phyloP scores from a whole-genome alignment of 352 stramenopile species.

The Phytopythium delawarense region DNA sequence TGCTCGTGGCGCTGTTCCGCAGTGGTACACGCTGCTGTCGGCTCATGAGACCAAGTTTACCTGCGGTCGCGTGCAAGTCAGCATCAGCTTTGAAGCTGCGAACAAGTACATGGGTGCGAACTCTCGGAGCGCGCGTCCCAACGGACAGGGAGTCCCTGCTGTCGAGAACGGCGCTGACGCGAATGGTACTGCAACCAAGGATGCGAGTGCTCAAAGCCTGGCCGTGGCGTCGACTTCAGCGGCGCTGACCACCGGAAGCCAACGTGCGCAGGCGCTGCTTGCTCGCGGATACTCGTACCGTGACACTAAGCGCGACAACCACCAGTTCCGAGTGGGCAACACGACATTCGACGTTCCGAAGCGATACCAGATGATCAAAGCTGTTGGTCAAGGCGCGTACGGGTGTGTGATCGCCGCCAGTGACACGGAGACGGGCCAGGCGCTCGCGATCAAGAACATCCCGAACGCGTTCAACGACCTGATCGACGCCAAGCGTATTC shows the following conservation, averaged over 20 bases:
- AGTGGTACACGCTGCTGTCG: slow-evolving; percentile 86
- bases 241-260: slow-evolving; percentile 20
- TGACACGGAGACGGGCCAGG: slow-evolving; percentile 80
- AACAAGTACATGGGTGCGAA: slow-evolving; percentile 7
- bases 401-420: slow-evolving; percentile 89
- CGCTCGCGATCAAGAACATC: slow-evolving; percentile 96
- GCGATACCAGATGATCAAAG: slow-evolving; percentile 88
- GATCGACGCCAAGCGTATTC: slow-evolving; percentile 84
- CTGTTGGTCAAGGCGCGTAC: slow-evolving; percentile 89
- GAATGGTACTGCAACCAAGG: not conserved
- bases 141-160: not conserved
- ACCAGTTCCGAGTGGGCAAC: slow-evolving; percentile 84
- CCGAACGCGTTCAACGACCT: slow-evolving; percentile 91
- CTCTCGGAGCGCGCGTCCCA: not conserved
- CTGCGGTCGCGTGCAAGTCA: slow-evolving; percentile 80
- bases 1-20: slow-evolving; percentile 69
- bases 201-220: not conserved
- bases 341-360: slow-evolving; percentile 84
- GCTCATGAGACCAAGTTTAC: slow-evolving; percentile 82
- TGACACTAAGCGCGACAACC: slow-evolving; percentile 81
- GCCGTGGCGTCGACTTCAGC: not conserved
- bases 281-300: slow-evolving; percentile 78
- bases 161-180: not conserved
- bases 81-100: slow-evolving; percentile 76
- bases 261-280: slow-evolving; percentile 42